Evolutionary conservation across 805 yeast species (phyloP).

Genomic region (Cyberlindnera samutprakarnensis): DNA sequence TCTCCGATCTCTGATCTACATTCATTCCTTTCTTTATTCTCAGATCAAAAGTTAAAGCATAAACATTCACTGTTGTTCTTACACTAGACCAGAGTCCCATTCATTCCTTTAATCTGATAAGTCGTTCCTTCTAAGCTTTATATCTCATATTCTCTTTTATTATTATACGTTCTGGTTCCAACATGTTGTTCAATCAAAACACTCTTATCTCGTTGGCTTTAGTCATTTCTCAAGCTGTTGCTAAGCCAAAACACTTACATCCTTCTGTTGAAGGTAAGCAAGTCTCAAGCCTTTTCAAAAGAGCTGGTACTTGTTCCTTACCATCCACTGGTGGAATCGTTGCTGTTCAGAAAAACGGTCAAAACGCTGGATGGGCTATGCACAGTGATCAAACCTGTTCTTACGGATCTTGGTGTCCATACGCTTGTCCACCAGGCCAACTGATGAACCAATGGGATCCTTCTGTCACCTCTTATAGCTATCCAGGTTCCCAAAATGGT

Average conservation of each 20-base stretch:
- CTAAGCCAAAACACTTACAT: background rate
- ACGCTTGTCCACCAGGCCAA: conserved; percentile 86
- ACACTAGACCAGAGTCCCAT: too few species aligned
- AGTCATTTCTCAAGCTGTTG: conserved; percentile 1
- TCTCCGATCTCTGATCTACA: too few species aligned
- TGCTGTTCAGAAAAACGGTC: conserved; percentile 47
- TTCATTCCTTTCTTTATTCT: too few species aligned
- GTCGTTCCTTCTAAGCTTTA: conserved; percentile 1
- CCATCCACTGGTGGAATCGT: conserved; percentile 66
- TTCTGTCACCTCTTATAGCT: conserved; percentile 57
- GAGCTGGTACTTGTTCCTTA: conserved; percentile 50
- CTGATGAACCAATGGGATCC: conserved; percentile 89
- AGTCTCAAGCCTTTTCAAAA: conserved; percentile 20
- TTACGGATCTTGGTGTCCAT: conserved; percentile 81
- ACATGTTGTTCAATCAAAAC: conserved; percentile 1
- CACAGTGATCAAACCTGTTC: conserved; percentile 65
- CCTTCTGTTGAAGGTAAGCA: conserved; percentile 20
- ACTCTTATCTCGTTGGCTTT: conserved; percentile 1
- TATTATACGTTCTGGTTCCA: too few species aligned
- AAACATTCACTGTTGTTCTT: too few species aligned
- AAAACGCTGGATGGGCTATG: conserved; percentile 85
- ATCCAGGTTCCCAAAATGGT: conserved; percentile 76
- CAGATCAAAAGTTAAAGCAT: too few species aligned
- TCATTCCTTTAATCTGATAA: too few species aligned
- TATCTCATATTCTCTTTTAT: background rate